phyloP scores from a whole-genome alignment of 208 protist genomes.

The Acanthamoeba castellanii region DNA sequence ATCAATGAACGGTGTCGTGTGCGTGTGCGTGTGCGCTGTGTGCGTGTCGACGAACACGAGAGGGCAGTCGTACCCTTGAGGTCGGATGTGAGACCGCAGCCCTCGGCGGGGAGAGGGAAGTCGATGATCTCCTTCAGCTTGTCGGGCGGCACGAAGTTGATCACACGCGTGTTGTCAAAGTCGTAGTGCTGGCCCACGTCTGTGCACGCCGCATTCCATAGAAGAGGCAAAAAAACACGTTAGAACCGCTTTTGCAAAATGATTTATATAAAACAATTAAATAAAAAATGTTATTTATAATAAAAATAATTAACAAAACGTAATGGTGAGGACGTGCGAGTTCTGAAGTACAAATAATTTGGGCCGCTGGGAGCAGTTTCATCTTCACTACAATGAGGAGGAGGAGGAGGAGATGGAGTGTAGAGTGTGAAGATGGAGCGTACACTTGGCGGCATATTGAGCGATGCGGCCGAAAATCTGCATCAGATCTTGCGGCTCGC shows the following conservation, averaged over 20 bases:
- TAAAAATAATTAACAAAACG: not conserved
- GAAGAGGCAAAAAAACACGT: not conserved
- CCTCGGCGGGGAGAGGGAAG: slow-evolving; percentile 32
- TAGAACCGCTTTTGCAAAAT: not conserved
- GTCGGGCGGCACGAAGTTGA: slow-evolving; percentile 64
- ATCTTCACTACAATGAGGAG: not conserved
- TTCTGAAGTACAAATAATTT: not conserved
- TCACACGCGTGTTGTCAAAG: slow-evolving; percentile 27
- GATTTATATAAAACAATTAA: not conserved
- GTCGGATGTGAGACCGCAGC: slow-evolving; percentile 25
- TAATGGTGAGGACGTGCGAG: not conserved
- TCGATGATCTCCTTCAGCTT: slow-evolving; percentile 69
- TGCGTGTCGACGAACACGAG: not conserved
- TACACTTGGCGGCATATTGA: slow-evolving; percentile 43
- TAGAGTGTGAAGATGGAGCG: not conserved
- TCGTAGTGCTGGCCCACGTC: slow-evolving; percentile 66
- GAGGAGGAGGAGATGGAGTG: not conserved
- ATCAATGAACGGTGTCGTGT: not conserved
- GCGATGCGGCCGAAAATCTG: slow-evolving; percentile 39
- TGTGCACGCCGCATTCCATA: not conserved
- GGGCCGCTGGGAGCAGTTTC: not conserved
- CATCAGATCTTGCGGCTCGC: slow-evolving; percentile 48
- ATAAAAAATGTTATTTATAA: not conserved
- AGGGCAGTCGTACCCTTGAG: not conserved
- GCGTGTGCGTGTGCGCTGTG: not conserved